Base-by-base conservation (phyloP, 192 early-diverging fungal genomes). In the Backusella australiensis region DNA sequence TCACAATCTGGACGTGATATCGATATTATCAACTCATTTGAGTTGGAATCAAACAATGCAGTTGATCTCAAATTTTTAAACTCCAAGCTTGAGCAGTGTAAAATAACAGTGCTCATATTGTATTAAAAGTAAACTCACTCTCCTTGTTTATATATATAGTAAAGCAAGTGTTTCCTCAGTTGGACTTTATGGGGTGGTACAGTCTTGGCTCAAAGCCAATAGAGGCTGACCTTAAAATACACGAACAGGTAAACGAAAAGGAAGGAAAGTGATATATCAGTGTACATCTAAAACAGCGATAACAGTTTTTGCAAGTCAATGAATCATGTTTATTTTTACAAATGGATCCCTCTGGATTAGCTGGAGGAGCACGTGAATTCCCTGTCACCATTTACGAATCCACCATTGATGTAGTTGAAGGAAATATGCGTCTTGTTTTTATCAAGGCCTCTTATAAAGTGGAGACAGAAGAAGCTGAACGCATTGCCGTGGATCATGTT, bases 111-210 rank as follows among this genome's bases (percentile, higher is more conserved):
- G 32, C 0, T 3, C 32, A 32, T 32, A 32, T 32, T 59, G 23
- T 21, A 56, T 67, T 63, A 44, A 3, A 32, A 34, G 8, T 12
- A 44, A 17, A 29, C 21, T 29, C 26, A 42, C 21, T 53, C 5
- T 32, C 32, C 32, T 38, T 44, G 15, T 44, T 17, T 44, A 39
- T 39, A 39, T 3, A 23, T 19, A 69, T 63, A 95, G 94, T 93
- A 72, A 87, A 88, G 41, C 93, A 93, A 80, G 95, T 96, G 21
- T 96, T 95, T 80, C 94, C 93, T 1, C 84, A 86, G 21, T 90
- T 91, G 44, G 95, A 96, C 71, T 87, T 95, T 70, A 82, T 96
- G 34, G 95, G 95, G 8, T 96, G 95, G 95, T 96, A 96, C 71
- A 84, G 92, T 5, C 81, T 91, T n/a, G 93, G 93, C 1, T 59